Percentiles rank a stretch among this genome's conserved stretches.
Evolutionary conservation across 352 stramenopile species (phyloP).

Genomic region (Phytophthora constricta): DNA sequence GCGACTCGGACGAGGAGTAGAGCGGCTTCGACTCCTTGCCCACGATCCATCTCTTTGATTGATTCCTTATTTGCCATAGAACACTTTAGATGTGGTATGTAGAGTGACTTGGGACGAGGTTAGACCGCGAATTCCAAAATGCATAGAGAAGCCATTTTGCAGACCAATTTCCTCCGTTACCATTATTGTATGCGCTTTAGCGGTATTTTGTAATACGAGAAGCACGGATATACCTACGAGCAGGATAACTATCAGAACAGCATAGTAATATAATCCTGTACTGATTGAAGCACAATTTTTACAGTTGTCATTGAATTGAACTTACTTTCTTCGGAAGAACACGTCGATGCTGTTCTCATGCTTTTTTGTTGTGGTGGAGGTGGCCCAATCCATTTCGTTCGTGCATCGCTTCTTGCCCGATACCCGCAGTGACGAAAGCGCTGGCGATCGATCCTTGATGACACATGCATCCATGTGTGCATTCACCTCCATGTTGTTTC

Average conservation of each 20-base stretch:
- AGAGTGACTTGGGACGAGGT: constrained; percentile 47
- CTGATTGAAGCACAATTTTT: too few species aligned
- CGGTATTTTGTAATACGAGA: too few species aligned
- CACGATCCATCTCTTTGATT: constrained; percentile 36
- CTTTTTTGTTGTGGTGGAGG: constrained; percentile 1
- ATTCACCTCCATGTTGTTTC: constrained; percentile 65
- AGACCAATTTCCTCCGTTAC: constrained; percentile 15
- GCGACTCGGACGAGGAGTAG: constrained; percentile 81
- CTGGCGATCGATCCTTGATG: constrained; percentile 9
- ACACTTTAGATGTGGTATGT: constrained; percentile 43
- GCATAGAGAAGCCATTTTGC: constrained; percentile 37
- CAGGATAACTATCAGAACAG: too few species aligned
- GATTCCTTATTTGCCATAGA: constrained; percentile 59
- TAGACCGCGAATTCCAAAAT: constrained; percentile 44
- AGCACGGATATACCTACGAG: too few species aligned
- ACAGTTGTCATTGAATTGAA: too few species aligned
- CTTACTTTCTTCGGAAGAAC: too few species aligned
- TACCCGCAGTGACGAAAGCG: background rate
- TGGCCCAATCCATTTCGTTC: constrained; percentile 13
- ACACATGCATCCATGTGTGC: constrained; percentile 68
- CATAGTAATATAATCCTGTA: too few species aligned
- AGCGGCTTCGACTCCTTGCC: constrained; percentile 36
- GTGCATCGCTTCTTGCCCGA: constrained; percentile 22
- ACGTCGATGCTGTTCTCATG: constrained; percentile 34
- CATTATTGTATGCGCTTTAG: too few species aligned